Evolutionary conservation across 1,284 basidiomycete genomes (phyloP), one percentile per base, ranked within the genome.

Genomic region (Sphagnurus paluster): DNA sequence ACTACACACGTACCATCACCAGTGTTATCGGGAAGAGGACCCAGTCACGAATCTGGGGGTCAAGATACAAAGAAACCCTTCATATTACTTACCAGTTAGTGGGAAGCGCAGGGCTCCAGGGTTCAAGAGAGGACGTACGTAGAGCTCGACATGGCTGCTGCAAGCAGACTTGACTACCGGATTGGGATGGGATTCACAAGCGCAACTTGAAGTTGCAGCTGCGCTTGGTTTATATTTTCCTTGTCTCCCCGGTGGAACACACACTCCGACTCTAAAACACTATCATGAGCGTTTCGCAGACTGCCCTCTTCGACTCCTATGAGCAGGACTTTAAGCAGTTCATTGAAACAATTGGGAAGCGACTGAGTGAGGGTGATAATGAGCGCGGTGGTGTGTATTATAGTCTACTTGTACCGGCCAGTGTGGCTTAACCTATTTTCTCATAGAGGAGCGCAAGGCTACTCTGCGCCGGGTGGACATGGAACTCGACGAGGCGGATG

Each of bases 401-500:
- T 32, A 14, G 37, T 17, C 34, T 24, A 26, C 7, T 24, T 20
- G 30, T n/a, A n/a, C 52, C 19, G 21, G 30, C 32, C 17, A 33
- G 24, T 23, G 24, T 17, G 13, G n/a, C 32, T 29, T 2, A 29
- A 28, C 21, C 28, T 16, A 33, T 51, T 19, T 34, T 37, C 6
- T 30, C 14, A 7, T 57, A 93, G 94, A 98, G 62, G 84, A 91
- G 54, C 80, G 88, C 43, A 93, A 92, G 66, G 78, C 91, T 0
- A 76, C 88, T 2, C 69, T 98, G 53, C 77, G 95, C 53, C 76
- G 91, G 51, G 90, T 93, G 16, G 91, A 96, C 62, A 93, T 95
- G 79, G 96, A 99, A 65, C 75, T 98, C 2, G 97, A 99, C 62
- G 97, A 99, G 69, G 96, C 95, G 0, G 95, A 98, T 58, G 97